phyloP scores from a whole-genome alignment of 371 early-diverging fungal species.

The Syncephalis plumigaleata region DNA sequence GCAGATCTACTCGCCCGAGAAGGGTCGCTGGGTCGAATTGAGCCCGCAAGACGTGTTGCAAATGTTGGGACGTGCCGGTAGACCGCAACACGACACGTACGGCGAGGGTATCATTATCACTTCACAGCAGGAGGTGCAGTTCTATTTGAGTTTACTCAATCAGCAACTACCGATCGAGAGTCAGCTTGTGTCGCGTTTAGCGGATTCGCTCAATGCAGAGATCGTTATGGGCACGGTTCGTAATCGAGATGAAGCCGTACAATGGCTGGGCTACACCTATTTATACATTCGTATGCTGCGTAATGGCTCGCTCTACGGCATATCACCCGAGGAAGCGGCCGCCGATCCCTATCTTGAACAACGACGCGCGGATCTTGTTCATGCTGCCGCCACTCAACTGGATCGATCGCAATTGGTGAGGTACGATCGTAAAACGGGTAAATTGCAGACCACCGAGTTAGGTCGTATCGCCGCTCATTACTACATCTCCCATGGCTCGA shows the following conservation, averaged over 20 bases:
- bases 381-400: conserved; percentile 67
- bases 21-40: conserved; percentile 86
- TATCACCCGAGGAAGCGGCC: conserved; percentile 45
- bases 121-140: conserved; percentile 75
- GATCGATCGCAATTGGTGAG: conserved; percentile 80
- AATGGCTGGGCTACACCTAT: conserved; percentile 97
- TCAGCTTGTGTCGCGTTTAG: conserved; percentile 72
- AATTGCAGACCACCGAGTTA: conserved; percentile 75
- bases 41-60: conserved; percentile 94
- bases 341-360: conserved; percentile 74
- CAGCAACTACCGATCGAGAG: conserved; percentile 96
- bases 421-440: conserved; percentile 82
- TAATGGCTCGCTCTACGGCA: conserved; percentile 67
- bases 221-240: conserved; percentile 87
- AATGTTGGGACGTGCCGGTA: conserved; percentile 99
- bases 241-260: conserved; percentile 81
- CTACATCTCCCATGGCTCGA: conserved; percentile 78
- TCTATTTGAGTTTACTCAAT: conserved; percentile 86
- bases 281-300: conserved; percentile 92
- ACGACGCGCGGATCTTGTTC: conserved; percentile 77
- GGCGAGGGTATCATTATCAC: conserved; percentile 98
- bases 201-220: conserved; percentile 94
- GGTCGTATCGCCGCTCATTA: conserved; percentile 94
- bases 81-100: conserved; percentile 94
- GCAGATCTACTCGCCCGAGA: conserved; percentile 90